Conservation (phyloP, 176 grass and related monocot genomes). For the Oryza australiensis region DNA sequence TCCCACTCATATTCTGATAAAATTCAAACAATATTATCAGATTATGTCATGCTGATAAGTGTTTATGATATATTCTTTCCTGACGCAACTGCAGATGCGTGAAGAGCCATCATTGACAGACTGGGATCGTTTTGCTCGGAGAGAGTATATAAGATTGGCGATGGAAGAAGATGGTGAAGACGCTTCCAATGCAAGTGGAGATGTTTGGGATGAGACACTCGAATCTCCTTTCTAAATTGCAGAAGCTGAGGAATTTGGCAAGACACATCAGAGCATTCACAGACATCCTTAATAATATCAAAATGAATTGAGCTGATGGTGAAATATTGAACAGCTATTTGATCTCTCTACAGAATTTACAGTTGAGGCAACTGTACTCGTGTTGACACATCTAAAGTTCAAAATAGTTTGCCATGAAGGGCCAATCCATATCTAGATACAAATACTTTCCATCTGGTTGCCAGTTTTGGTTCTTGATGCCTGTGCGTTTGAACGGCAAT, state of each 20-base stretch:
- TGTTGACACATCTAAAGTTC: constrained; percentile 39
- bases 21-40: not conserved
- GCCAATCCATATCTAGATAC: constrained; percentile 3
- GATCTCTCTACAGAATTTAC: constrained; percentile 33
- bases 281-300: constrained; percentile 37
- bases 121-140: constrained; percentile 92
- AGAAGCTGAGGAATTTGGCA: not conserved
- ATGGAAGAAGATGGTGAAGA: constrained; percentile 99
- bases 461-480: constrained; percentile 28
- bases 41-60: not conserved
- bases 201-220: constrained; percentile 92
- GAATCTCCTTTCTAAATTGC: constrained; percentile 77
- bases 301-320: constrained; percentile 27
- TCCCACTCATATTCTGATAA: constrained; percentile 2
- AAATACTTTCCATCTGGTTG: constrained; percentile 16
- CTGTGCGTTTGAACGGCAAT: constrained; percentile 23
- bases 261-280: constrained; percentile 17
- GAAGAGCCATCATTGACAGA: constrained; percentile 93
- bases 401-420: not conserved
- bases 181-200: constrained; percentile 95
- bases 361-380: constrained; percentile 29
- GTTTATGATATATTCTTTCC: constrained; percentile 4
- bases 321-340: constrained; percentile 34
- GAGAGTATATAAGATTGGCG: constrained; percentile 88
- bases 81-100: constrained; percentile 71